Evolutionary conservation across 805 yeast species (phyloP), one percentile per base, ranked within the genome.

Genomic region (Yamadazyma philogaea): DNA sequence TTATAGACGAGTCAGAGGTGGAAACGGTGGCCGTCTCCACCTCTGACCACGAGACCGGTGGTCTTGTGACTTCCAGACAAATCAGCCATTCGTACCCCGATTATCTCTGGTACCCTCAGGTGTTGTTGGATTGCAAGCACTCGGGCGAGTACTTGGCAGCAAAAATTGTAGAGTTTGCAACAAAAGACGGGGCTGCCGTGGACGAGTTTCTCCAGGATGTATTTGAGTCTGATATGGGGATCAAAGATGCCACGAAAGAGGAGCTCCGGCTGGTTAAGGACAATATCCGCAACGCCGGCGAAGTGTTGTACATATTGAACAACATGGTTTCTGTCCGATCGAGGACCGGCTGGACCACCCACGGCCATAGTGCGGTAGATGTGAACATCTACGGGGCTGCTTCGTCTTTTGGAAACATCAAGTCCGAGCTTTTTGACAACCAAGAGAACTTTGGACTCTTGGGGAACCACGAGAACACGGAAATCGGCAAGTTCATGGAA

Each of bases 11-110:
- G 4, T 55, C 84, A 1, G 86, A 83, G 38, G 80, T 76, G 14
- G 96, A 88, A 51, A 88, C 96, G 3, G 72, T 84, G 35, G 75
- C 87, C 33, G 70, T 89, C 33, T 79, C 91, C 22, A 89, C 96
- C 3, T 84, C 95, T 12, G 96, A 89, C 60, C 97, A 89, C 68
- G 97, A 89, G 61, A 90, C 96, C 24, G 97, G 97, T 48, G 97
- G 96, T 1, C 72, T 11, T 49, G 84, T 85, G n/a, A 77, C 87
- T 35, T 88, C 96, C 0, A 79, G 90, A 64, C 96, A 90, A 68
- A 62, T 85, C 30, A 57, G 79, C 4, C 60, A 71, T 3, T 58
- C 59, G 1, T 88, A 89, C 60, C 97, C 97, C 1, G 95, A 87
- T 43, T 87, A 89, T 57, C 55, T 79, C 43, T 87, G 96, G 96